These are phyloP conservation scores for Stephania yunnanensis DNA, from an alignment of 164 flowering plant species.

Conservation along the genomic window DNA sequence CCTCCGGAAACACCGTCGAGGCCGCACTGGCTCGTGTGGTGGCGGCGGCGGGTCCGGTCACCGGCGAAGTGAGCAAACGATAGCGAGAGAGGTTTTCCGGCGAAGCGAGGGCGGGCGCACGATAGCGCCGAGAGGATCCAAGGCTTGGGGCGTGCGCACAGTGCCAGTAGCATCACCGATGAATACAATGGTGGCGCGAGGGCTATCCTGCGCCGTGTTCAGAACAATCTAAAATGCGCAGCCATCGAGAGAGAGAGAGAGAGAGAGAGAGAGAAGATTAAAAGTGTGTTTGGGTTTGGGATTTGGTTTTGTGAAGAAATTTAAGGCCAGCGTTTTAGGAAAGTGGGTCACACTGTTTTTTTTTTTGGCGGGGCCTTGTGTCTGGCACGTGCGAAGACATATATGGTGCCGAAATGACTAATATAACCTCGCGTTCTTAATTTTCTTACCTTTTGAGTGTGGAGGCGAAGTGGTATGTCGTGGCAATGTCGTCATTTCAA, in stretches of 20 bases:
- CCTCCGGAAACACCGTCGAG: conserved; percentile 18
- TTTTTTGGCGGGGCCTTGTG: too few relatives aligned
- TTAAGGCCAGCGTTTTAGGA: too few relatives aligned
- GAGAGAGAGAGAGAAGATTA: neutral
- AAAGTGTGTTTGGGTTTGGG: too few relatives aligned
- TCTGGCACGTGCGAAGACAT: too few relatives aligned
- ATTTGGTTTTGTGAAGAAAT: too few relatives aligned
- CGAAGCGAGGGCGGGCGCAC: conserved; percentile 23
- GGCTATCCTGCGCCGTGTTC: conserved; percentile 17
- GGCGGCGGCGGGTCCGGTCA: conserved; percentile 19
- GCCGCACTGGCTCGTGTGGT: conserved; percentile 31
- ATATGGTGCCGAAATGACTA: too few relatives aligned
- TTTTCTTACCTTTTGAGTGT: too few relatives aligned
- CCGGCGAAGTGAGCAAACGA: conserved; percentile 8
- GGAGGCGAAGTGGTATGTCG: too few relatives aligned
- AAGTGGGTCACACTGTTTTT: too few relatives aligned
- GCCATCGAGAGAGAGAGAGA: neutral
- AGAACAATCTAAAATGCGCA: neutral
- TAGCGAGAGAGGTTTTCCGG: conserved; percentile 11
- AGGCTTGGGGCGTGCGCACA: conserved; percentile 65
- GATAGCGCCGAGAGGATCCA: conserved; percentile 40
- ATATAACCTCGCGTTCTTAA: too few relatives aligned
- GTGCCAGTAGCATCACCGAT: conserved; percentile 59
- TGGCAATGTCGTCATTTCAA: too few relatives aligned
- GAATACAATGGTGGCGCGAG: neutral